Conservation (phyloP, 2,329 filamentous ascomycete species). For the Herpotrichia juniperi region DNA sequence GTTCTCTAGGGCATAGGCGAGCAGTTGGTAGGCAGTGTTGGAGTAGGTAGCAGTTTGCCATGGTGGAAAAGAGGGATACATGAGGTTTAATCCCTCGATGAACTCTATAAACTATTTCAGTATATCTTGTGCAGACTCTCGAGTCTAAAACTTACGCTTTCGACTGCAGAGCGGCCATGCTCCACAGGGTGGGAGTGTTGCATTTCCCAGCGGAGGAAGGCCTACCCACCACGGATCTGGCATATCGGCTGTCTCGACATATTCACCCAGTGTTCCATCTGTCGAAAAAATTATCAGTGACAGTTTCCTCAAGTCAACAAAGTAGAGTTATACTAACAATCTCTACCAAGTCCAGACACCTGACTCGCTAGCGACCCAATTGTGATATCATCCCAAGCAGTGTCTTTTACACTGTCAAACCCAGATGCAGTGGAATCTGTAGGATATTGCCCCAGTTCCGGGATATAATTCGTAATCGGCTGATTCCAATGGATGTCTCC, state of each 20-base stretch:
- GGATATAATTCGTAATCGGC: constrained; percentile 22
- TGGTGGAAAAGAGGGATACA: constrained; percentile 39
- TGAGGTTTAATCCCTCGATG: constrained; percentile 38
- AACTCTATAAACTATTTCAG: constrained; percentile 31
- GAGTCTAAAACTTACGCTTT: constrained; percentile 16
- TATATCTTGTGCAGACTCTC: background rate
- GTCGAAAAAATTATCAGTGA: constrained; percentile 45
- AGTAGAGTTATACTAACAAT: constrained; percentile 13
- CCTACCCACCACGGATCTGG: constrained; percentile 17
- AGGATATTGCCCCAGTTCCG: constrained; percentile 14
- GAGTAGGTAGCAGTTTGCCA: constrained; percentile 44
- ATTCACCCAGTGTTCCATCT: constrained; percentile 29
- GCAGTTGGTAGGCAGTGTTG: constrained; percentile 43
- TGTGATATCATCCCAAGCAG: constrained; percentile 21
- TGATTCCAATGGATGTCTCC: constrained; percentile 49
- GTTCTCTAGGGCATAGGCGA: constrained; percentile 48
- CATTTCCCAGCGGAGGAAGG: constrained; percentile 20
- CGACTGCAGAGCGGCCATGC: constrained; percentile 28
- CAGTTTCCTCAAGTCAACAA: constrained; percentile 18
- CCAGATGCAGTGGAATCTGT: constrained; percentile 12
- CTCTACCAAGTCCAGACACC: constrained; percentile 30
- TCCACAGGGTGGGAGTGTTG: constrained; percentile 26
- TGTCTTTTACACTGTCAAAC: constrained; percentile 25
- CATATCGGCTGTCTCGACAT: constrained; percentile 26
- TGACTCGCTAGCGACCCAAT: constrained; percentile 23